Evolutionary conservation across 257 asterid species (phyloP).

Genomic region (Penstemon barbatus): DNA sequence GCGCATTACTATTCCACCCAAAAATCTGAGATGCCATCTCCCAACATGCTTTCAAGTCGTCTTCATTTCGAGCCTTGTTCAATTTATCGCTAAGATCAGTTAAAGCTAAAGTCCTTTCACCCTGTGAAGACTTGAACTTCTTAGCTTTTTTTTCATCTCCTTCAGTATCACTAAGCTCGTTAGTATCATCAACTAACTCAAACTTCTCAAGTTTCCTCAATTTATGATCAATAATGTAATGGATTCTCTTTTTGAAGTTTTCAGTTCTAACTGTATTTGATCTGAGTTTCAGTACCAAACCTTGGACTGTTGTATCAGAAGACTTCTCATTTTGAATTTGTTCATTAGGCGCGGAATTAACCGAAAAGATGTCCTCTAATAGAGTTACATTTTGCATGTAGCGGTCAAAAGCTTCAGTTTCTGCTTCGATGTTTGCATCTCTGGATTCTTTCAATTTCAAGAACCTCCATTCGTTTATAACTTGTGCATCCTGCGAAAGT

Average conservation of each 20-base stretch:
- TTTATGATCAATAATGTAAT: slow-evolving; percentile 70
- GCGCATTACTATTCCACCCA: slow-evolving; percentile 30
- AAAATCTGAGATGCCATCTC: slow-evolving; percentile 56
- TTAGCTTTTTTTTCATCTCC: slow-evolving; percentile 43
- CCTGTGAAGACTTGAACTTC: slow-evolving; percentile 47
- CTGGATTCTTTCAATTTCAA: slow-evolving; percentile 75
- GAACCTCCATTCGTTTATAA: slow-evolving; percentile 92
- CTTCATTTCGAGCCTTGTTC: slow-evolving; percentile 69
- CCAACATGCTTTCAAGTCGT: slow-evolving; percentile 73
- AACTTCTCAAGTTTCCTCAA: slow-evolving; percentile 50
- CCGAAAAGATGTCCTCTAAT: slow-evolving; percentile 73
- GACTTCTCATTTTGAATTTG: slow-evolving; percentile 40
- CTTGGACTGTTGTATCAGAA: slow-evolving; percentile 36
- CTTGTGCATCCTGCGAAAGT: slow-evolving; percentile 73
- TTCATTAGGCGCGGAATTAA: slow-evolving; percentile 43
- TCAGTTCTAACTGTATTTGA: slow-evolving; percentile 59
- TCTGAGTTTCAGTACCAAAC: slow-evolving; percentile 59
- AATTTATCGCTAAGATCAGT: slow-evolving; percentile 69
- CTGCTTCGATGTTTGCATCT: slow-evolving; percentile 63
- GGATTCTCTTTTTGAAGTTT: slow-evolving; percentile 69
- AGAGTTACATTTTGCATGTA: slow-evolving; percentile 69
- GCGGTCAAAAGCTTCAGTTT: slow-evolving; percentile 82
- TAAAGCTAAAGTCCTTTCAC: slow-evolving; percentile 50
- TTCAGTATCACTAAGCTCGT: slow-evolving; percentile 50
- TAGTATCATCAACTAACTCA: slow-evolving; percentile 38